Percentiles rank a stretch among this genome's conserved stretches.
Evolutionary conservation across 1,139 yeast species (phyloP).

Genomic region (Sugiyamaella grinbergsii): DNA sequence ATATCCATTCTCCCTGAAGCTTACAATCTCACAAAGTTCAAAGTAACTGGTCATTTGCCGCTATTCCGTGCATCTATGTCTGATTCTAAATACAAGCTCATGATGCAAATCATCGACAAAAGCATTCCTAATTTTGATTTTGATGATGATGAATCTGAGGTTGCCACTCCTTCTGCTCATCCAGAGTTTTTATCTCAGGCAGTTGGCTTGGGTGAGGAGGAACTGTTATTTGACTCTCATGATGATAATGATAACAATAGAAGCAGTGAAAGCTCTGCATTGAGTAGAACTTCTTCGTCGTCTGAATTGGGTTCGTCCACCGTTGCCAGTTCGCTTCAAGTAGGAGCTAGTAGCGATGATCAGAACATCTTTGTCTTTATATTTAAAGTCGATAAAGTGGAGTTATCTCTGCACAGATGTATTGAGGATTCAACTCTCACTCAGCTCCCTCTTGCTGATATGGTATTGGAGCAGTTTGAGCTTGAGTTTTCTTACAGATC

Average conservation of each 20-base stretch:
- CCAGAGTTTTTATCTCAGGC: conserved; percentile 16
- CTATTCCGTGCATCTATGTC: conserved; percentile 68
- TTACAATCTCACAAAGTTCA: conserved; percentile 67
- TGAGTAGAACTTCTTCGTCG: conserved; percentile 13
- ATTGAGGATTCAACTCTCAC: conserved; percentile 59
- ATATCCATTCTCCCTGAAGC: conserved; percentile 85
- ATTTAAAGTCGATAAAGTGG: conserved; percentile 65
- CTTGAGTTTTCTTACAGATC: conserved; percentile 63
- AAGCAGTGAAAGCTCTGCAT: conserved; percentile 6
- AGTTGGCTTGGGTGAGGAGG: conserved; percentile 13
- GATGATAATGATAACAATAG: conserved; percentile 34
- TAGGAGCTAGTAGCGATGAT: conserved; percentile 26
- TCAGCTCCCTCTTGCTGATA: conserved; percentile 69
- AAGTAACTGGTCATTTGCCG: conserved; percentile 81
- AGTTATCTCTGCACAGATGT: conserved; percentile 68
- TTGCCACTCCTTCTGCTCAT: not conserved
- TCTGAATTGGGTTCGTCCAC: conserved; percentile 15
- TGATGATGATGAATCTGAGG: conserved; percentile 35
- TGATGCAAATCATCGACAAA: conserved; percentile 73
- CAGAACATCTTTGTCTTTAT: conserved; percentile 73
- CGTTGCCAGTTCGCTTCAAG: conserved; percentile 19
- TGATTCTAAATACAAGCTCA: conserved; percentile 85
- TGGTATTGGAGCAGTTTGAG: conserved; percentile 66
- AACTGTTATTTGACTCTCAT: conserved; percentile 19
- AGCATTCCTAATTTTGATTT: conserved; percentile 64